Percentiles rank a stretch among this genome's conserved stretches.
phyloP scores from a whole-genome alignment of 1,139 yeast species.

The Yamadazyma pseudoaaseri region DNA sequence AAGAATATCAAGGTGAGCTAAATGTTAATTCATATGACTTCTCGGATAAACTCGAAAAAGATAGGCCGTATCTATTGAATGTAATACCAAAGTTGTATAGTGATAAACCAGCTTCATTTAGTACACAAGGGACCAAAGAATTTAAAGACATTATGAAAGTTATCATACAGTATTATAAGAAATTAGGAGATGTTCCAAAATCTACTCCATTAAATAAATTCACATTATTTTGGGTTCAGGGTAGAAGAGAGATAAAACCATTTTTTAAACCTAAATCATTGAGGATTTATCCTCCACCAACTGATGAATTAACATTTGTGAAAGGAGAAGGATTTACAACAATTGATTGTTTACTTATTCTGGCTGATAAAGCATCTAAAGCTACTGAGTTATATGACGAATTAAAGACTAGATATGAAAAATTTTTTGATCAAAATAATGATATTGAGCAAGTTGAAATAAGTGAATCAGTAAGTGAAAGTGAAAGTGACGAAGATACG shows the following conservation, averaged over 20 bases:
- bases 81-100: slow-evolving; percentile 28
- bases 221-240: slow-evolving; percentile 42
- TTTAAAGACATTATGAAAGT: slow-evolving; percentile 18
- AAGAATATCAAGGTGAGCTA: slow-evolving; percentile 4
- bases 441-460: slow-evolving; percentile 8
- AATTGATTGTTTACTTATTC: slow-evolving; percentile 36
- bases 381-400: slow-evolving; percentile 34
- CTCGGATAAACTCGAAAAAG: slow-evolving; percentile 26
- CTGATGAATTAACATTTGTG: slow-evolving; percentile 17
- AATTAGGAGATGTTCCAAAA: slow-evolving; percentile 7
- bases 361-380: slow-evolving; percentile 19
- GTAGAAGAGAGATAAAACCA: slow-evolving; percentile 36
- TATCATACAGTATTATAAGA: slow-evolving; percentile 19
- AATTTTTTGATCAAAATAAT: slow-evolving; percentile 9
- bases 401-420: slow-evolving; percentile 19
- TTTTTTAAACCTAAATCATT: slow-evolving; percentile 44
- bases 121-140: slow-evolving; percentile 31
- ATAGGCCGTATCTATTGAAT: slow-evolving; percentile 30
- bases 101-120: slow-evolving; percentile 23
- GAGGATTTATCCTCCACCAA: slow-evolving; percentile 30
- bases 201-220: slow-evolving; percentile 14
- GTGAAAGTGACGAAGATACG: not conserved
- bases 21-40: slow-evolving; percentile 17
- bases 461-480: not conserved
- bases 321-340: slow-evolving; percentile 22